These are phyloP conservation scores for Colletotrichum shisoi DNA, from an alignment of 2,329 filamentous ascomycete species.

Conservation along the genomic window DNA sequence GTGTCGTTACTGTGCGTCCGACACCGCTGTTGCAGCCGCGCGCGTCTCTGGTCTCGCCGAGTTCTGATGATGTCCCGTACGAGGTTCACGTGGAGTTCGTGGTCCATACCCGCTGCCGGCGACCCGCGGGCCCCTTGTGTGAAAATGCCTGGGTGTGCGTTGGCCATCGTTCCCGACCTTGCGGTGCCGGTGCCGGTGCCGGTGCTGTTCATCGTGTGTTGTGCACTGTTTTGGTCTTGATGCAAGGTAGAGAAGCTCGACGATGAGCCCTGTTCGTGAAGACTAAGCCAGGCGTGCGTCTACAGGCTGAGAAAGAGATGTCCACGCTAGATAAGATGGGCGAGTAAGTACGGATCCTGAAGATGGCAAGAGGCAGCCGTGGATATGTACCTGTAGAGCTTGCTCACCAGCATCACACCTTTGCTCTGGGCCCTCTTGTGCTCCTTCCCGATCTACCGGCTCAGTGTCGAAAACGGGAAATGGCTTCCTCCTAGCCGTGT, in stretches of 20 bases:
- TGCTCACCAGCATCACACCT: neutral
- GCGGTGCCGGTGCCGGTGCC: constrained; percentile 1
- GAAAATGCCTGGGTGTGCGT: constrained; percentile 14
- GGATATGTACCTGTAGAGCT: neutral
- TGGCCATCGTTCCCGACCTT: constrained; percentile 18
- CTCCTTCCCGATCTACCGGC: neutral
- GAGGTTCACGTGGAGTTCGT: constrained; percentile 26
- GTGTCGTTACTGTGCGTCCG: constrained; percentile 25
- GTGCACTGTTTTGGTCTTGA: neutral
- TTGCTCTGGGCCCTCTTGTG: too few species aligned
- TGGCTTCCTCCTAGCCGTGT: neutral
- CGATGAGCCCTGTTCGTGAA: constrained; percentile 9
- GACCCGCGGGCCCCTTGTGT: constrained; percentile 15
- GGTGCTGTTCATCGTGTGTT: constrained; percentile 9
- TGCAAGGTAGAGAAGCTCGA: neutral
- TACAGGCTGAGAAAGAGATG: constrained; percentile 7
- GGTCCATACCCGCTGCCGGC: constrained; percentile 11
- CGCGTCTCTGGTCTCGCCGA: constrained; percentile 29
- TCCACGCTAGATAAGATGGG: constrained; percentile 1
- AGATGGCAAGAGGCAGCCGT: neutral
- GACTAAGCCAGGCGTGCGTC: constrained; percentile 3
- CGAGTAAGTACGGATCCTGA: constrained; percentile 4
- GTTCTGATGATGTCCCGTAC: constrained; percentile 35
- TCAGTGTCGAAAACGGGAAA: neutral
- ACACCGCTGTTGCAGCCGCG: constrained; percentile 32